Base-by-base conservation (phyloP, 1,284 basidiomycete genomes). In the Fomitopsis betulina region DNA sequence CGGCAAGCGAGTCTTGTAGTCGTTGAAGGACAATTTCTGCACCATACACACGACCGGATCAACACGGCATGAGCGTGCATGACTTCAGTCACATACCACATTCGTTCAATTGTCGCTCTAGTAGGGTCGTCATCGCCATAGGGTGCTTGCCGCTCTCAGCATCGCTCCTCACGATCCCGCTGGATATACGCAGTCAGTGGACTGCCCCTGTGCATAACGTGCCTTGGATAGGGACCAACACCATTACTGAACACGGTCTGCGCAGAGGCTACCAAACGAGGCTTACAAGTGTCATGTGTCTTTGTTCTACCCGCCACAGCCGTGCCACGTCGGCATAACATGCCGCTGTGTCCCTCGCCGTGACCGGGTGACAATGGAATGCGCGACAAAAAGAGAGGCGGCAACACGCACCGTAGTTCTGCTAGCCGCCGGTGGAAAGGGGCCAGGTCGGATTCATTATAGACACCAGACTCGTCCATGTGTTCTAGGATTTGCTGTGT, bases 381-480 rank as follows among this genome's bases (percentile, higher is more conserved):
- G n/a, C 21, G 49, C 49, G 49, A 51, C 2, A 19, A 54, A 32
- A n/a, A 21, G 13, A 21, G 19, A 17, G 32, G 30, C 19, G 21
- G 27, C 17, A 45, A 49, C 53, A 70, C 69, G 63, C 62, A 71
- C 70, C 90, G 86, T 43, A 98, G 79, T 64, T 94, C 89, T 17
- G 80, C 76, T 57, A 97, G 75, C 58, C 95, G 85, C 62, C 83
- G 82, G 59, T 89, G 84, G 75, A 96, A 97, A 2, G 95, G 93
- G 25, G 81, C 80, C 43, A 97, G 85, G 74, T 96, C 93, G 32
- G 86, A 78, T 70, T 95, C 93, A 62, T 93, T 97, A 74, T 96
- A 98, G 39, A 94, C 86, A 7, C 91, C 91, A 0, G 92, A 94
- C 72, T 98, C 95, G 72, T 94, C 91, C 89, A 96, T 92, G 70